Evolutionary conservation across 257 asterid species (phyloP).

Genomic region (Gardenia jasminoides): DNA sequence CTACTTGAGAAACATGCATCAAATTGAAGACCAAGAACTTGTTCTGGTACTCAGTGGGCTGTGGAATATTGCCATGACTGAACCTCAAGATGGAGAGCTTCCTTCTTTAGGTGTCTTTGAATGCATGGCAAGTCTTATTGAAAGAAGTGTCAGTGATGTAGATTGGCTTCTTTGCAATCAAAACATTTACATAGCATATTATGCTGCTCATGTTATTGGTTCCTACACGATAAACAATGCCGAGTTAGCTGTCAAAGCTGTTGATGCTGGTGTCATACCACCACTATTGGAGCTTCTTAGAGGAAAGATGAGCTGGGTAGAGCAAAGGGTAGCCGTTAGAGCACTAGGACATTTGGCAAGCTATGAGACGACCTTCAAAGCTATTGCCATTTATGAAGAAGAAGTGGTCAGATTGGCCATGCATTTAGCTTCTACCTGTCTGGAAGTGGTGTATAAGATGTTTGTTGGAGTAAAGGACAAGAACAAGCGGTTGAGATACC

Average conservation of each 20-base stretch:
- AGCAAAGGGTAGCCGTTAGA: slow-evolving; percentile 80
- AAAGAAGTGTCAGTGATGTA: slow-evolving; percentile 41
- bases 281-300: slow-evolving; percentile 66
- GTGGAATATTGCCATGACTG: slow-evolving; percentile 75
- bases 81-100: slow-evolving; percentile 48
- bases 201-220: slow-evolving; percentile 85
- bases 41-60: slow-evolving; percentile 61
- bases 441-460: slow-evolving; percentile 45
- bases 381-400: slow-evolving; percentile 39
- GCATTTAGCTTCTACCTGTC: slow-evolving; percentile 55
- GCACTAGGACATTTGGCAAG: slow-evolving; percentile 88
- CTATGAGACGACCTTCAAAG: slow-evolving; percentile 51
- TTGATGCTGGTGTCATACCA: slow-evolving; percentile 52
- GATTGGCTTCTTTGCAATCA: slow-evolving; percentile 60
- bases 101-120: slow-evolving; percentile 66
- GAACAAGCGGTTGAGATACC: slow-evolving; percentile 45
- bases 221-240: slow-evolving; percentile 62
- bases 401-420: slow-evolving; percentile 54
- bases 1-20: slow-evolving; percentile 39
- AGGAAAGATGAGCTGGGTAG: slow-evolving; percentile 87
- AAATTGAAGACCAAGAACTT: slow-evolving; percentile 53
- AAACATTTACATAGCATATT: slow-evolving; percentile 68
- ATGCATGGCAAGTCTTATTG: slow-evolving; percentile 59
- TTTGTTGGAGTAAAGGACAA: slow-evolving; percentile 51
- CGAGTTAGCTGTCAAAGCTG: slow-evolving; percentile 47